Base-by-base conservation (phyloP, 2,329 filamentous ascomycete genomes). In the Microsporum canis region DNA sequence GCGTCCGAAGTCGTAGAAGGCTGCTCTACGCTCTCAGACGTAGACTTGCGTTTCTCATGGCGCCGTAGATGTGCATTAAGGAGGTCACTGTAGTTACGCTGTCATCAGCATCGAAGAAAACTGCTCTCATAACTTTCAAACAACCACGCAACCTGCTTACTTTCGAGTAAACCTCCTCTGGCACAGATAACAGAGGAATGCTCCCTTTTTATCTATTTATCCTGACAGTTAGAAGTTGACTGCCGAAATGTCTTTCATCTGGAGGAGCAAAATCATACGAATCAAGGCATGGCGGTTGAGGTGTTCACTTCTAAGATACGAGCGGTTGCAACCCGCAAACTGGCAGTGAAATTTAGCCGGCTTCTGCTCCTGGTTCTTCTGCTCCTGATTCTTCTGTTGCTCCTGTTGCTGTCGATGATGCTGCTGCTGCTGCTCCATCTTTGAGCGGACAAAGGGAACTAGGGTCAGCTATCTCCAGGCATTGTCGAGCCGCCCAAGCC, bases 241-340 rank as follows among this genome's bases (percentile, higher is more conserved):
- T 34, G 17, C 17, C 17, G 17, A 23, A 23, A 23, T 23, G 17
- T 43, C 39, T 12, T 14, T 43, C 10, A 14, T n/a, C 14, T 12
- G 39, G 29, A 12, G 1, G 39, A 58, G 58, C 23, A 55, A n/a
- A 12, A 8, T 62, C 66, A 55, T 56, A 67, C 66, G 66, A 38
- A 64, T 66, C n/a, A 66, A 53, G 33, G 61, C 55, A 58, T 67
- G 66, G n/a, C 66, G 65, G 34, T 66, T 67, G 27, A 67, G 61
- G 53, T 67, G 66, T 47, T 67, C 66, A 38, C 62, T 63, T 5
- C 66, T 53, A 27, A 67, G 59, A 57, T 67, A 67, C 29, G 66
- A 66, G 17, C 65, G 63, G 51, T 58, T 60, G 63, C 66, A 67
- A 23, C 66, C 66, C 3, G 62, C 63, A 43, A 64, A 62, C 33